Conservation (phyloP, 331 rosid species). For the Malus hybrid region DNA sequence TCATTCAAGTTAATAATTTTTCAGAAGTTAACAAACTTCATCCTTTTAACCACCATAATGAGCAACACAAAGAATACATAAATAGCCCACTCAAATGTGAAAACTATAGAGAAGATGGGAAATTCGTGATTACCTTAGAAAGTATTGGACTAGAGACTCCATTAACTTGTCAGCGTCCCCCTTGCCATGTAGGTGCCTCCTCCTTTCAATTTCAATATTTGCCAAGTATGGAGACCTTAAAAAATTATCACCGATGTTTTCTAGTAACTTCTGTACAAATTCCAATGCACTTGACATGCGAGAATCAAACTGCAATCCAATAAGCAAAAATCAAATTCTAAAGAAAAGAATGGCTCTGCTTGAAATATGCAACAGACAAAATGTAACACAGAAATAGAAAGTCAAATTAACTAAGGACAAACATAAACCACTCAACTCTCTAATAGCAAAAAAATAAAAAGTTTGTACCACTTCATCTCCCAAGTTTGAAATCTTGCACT, state of each 20-base stretch:
- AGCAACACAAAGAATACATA: not conserved
- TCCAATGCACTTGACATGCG: conserved; percentile 61
- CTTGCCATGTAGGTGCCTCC: conserved; percentile 58
- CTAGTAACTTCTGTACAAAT: conserved; percentile 55
- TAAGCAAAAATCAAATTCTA: conserved; percentile 20
- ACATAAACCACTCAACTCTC: not conserved
- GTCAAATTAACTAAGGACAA: not conserved
- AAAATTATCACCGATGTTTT: conserved; percentile 27
- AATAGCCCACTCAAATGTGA: not conserved
- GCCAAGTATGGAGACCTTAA: conserved; percentile 82
- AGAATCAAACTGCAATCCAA: conserved; percentile 73
- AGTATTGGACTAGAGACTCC: conserved; percentile 61
- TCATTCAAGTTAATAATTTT: not conserved
- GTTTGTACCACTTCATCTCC: conserved; percentile 63
- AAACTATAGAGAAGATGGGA: not conserved
- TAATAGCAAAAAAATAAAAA: not conserved
- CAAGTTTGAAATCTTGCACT: conserved; percentile 68
- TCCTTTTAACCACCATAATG: not conserved
- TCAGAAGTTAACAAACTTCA: not conserved
- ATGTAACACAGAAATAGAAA: not conserved
- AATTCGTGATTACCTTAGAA: conserved; percentile 38
- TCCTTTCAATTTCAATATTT: conserved; percentile 82
- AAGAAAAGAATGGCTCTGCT: not conserved
- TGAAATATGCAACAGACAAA: not conserved
- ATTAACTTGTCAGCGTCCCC: conserved; percentile 51